Base-by-base conservation (phyloP, 2,329 filamentous ascomycete genomes). In the Botryosphaeria dothidea region DNA sequence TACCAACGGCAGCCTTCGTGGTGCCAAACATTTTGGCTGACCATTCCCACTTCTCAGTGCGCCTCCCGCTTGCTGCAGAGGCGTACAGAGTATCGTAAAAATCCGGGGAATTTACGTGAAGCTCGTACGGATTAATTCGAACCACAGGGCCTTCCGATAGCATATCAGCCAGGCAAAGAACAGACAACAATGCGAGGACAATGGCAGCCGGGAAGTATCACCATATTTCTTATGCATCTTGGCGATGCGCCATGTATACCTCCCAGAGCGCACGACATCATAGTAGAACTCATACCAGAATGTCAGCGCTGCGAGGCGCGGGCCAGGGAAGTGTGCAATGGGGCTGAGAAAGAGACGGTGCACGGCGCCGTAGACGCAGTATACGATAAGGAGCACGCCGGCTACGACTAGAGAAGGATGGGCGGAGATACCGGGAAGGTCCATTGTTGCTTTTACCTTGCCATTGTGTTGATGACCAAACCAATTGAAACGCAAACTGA, bases 71-170 rank as follows among this genome's bases (percentile, higher is more conserved):
- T 67, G 52, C 58, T 4, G 67, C 72, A 66, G 54, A 70, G 25
- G 71, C 69, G 66, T 78, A 79, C 21, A 78, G 68, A 43, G 72
- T 68, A 41, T 77, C 75, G 43, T 69, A 69, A 67, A 71, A 72
- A 2, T 52, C 45, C 4, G 70, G 68, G 34, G 70, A 69, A n/a
- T 56, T 67, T 45, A 71, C 54, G 56, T 72, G 71, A 3, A 72
- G 57, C 43, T 72, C 70, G 21, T 64, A 51, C 15, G 71, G 70
- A 43, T 68, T 69, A 25, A 72, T 72, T 6, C 71, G 66, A 25
- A 72, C 57, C 29, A 72, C 68, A 3, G 69, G 70, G n/a, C 71
- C 71, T 71, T 51, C 23, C 2, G 15, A 48, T 29, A 43, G 36
- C 5, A 15, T 21, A 27, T 41, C 23, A 29, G 34, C 19, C 25